Evolutionary conservation across 768 basidiomycete species (phyloP).

Genomic region (Cyclocybe cylindracea): DNA sequence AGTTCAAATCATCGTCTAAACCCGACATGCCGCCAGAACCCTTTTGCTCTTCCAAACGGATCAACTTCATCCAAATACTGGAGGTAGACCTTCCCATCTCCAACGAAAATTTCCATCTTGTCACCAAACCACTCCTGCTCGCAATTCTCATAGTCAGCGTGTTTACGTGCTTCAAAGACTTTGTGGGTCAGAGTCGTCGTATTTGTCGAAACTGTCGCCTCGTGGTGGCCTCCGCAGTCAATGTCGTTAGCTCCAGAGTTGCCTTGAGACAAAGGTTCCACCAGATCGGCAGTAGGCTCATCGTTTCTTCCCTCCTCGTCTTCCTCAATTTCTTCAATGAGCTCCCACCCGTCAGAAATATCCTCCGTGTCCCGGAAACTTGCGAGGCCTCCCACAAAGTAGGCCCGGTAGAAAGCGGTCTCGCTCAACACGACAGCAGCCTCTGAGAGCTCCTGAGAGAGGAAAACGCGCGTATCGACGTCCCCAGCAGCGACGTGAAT

Average conservation of each 20-base stretch:
- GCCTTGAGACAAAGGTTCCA: too few species aligned
- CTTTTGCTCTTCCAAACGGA: constrained; percentile 16
- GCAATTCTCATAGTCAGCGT: not conserved
- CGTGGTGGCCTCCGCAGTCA: too few species aligned
- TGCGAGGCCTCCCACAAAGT: constrained; percentile 35
- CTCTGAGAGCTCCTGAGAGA: constrained; percentile 28
- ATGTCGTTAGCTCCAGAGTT: too few species aligned
- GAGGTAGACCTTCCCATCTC: constrained; percentile 19
- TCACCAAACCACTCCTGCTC: constrained; percentile 22
- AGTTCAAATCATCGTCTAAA: too few species aligned
- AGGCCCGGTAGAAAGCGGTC: constrained; percentile 29
- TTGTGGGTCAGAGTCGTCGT: too few species aligned
- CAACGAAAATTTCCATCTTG: constrained; percentile 18
- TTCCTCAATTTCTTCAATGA: not conserved
- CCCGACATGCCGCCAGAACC: constrained; percentile 13
- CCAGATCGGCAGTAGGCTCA: too few species aligned
- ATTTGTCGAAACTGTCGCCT: too few species aligned
- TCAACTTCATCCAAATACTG: constrained; percentile 21
- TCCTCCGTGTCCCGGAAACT: not conserved
- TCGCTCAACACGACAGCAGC: constrained; percentile 35
- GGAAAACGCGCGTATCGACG: constrained; percentile 34
- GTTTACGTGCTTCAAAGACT: not conserved
- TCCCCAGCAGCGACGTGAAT: constrained; percentile 37
- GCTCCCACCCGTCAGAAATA: not conserved
- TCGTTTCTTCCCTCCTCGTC: not conserved